These are phyloP conservation scores for Exophiala dermatitidis DNA, from an alignment of 2,329 filamentous ascomycete genomes.

Conservation along the genomic window DNA sequence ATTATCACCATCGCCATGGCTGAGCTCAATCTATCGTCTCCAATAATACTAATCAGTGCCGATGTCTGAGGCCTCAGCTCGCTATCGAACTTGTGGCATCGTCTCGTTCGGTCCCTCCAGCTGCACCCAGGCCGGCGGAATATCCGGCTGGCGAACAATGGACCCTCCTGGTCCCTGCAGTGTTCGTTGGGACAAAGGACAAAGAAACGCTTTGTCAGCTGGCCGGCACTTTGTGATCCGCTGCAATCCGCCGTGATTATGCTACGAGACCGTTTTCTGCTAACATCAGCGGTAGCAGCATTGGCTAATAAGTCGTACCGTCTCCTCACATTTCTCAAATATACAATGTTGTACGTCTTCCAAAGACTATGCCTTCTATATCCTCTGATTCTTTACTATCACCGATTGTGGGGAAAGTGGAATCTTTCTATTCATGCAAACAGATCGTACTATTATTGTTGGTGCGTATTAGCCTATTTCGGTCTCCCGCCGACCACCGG, in stretches of 20 bases:
- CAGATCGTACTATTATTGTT: neutral
- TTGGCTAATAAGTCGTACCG: conserved; percentile 3
- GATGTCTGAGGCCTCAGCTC: no score
- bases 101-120: neutral
- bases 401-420: neutral
- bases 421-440: neutral
- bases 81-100: neutral
- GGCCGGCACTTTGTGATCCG: conserved; percentile 16
- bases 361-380: no score
- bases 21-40: neutral
- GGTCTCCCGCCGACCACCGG: neutral
- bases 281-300: neutral
- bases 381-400: neutral
- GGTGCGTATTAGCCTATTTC: neutral
- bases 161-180: neutral
- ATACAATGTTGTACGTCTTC: neutral
- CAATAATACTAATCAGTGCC: conserved; percentile 1
- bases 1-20: neutral
- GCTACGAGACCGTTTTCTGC: conserved; percentile 10
- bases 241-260: neutral
- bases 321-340: neutral
- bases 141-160: conserved; percentile 11
- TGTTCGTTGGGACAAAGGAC: conserved; percentile 1
- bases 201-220: conserved; percentile 19
- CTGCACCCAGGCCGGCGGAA: conserved; percentile 7